phyloP scores from a whole-genome alignment of 2,329 filamentous ascomycete genomes.

The Fonsecaea monophora region DNA sequence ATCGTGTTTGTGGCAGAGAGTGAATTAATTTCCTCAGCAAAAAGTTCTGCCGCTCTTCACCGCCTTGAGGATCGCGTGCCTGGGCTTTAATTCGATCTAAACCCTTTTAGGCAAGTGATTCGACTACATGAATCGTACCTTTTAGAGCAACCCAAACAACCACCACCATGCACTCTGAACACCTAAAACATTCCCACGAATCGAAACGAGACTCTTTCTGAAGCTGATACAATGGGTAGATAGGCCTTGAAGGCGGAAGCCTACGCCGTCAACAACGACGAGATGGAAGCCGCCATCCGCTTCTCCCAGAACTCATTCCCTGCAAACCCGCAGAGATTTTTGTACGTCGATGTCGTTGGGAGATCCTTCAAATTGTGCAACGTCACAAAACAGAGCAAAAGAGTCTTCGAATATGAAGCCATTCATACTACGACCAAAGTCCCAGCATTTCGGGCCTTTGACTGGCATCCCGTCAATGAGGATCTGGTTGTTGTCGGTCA shows the following conservation, averaged over 20 bases:
- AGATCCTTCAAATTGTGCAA: conserved; percentile 66
- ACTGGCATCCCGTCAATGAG: conserved; percentile 67
- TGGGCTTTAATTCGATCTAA: neutral
- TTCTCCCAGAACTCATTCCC: conserved; percentile 67
- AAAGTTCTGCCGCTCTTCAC: conserved; percentile 32
- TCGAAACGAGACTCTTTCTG: neutral
- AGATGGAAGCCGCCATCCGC: conserved; percentile 67
- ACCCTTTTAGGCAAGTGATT: neutral
- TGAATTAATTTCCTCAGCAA: conserved; percentile 5
- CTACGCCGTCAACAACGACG: neutral
- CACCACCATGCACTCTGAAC: neutral
- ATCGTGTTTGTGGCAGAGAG: conserved; percentile 1
- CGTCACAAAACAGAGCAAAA: conserved; percentile 50
- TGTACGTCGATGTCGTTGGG: conserved; percentile 66
- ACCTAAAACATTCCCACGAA: neutral
- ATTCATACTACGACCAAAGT: conserved; percentile 62
- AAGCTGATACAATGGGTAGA: neutral
- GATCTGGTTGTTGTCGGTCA: conserved; percentile 66
- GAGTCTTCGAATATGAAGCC: conserved; percentile 58
- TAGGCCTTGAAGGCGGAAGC: neutral
- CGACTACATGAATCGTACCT: neutral
- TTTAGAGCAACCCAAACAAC: neutral
- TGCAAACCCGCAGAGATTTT: conserved; percentile 60
- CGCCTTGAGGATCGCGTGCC: conserved; percentile 10
- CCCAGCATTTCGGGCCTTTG: conserved; percentile 68